Evolutionary conservation across 805 yeast genomes (phyloP).

Genomic region (Kodamaea fukazawae): DNA sequence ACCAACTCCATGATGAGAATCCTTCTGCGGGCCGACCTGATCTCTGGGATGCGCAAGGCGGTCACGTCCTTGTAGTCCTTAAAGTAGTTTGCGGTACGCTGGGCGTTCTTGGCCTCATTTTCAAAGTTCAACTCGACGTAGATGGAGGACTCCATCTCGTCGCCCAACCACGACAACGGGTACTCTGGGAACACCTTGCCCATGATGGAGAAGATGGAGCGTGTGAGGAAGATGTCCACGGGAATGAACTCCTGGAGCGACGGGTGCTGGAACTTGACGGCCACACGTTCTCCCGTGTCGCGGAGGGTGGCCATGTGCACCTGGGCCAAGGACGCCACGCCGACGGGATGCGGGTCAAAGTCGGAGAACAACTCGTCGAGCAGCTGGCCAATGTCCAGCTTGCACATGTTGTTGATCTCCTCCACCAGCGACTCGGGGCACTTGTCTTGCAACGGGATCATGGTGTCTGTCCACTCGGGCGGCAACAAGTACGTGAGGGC

Average conservation of each 20-base stretch:
- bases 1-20: constrained; percentile 86
- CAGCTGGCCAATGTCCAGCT: constrained; percentile 57
- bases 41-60: constrained; percentile 75
- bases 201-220: constrained; percentile 69
- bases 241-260: constrained; percentile 85
- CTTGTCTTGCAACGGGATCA: constrained; percentile 87
- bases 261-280: constrained; percentile 95
- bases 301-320: constrained; percentile 77
- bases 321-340: constrained; percentile 95
- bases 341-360: constrained; percentile 76
- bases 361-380: constrained; percentile 63
- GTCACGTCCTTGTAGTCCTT: constrained; percentile 53
- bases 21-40: constrained; percentile 63
- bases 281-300: constrained; percentile 66
- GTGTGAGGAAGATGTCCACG: constrained; percentile 76
- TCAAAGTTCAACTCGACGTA: constrained; percentile 88
- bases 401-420: constrained; percentile 66
- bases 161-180: constrained; percentile 93
- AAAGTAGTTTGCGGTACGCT: constrained; percentile 67
- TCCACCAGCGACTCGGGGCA: constrained; percentile 80
- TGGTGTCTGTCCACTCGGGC: constrained; percentile 90
- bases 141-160: constrained; percentile 82
- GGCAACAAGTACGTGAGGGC: constrained; percentile 93
- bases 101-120: constrained; percentile 82
- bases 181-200: constrained; percentile 86